These are phyloP conservation scores for Achaetomiella virescens DNA, from an alignment of 495 filamentous ascomycete species.

Conservation along the genomic window DNA sequence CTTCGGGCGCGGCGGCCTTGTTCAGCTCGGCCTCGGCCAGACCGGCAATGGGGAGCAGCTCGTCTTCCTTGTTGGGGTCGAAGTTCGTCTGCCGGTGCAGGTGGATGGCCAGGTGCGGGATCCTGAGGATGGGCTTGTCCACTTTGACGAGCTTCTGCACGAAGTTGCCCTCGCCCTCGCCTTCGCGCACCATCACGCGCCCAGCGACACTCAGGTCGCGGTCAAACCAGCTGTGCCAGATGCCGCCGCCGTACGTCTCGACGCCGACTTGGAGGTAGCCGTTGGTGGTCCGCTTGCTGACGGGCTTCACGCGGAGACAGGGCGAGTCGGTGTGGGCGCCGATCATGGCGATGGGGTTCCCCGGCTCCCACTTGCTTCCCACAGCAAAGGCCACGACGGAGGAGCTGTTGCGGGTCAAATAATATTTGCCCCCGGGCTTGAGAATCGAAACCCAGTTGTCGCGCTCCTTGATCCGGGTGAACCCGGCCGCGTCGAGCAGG, in stretches of 20 bases:
- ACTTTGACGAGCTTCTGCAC: conserved; percentile 84
- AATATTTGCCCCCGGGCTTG: conserved; percentile 88
- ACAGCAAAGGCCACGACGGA: conserved; percentile 94
- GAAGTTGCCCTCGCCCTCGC: conserved; percentile 63
- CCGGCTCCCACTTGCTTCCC: conserved; percentile 86
- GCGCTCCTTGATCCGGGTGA: conserved; percentile 82
- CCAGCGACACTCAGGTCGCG: conserved; percentile 89
- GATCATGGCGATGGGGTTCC: conserved; percentile 90
- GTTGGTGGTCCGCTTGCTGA: conserved; percentile 74
- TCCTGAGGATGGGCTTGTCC: conserved; percentile 81
- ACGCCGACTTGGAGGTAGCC: conserved; percentile 96
- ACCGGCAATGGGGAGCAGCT: conserved; percentile 89
- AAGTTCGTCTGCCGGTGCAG: conserved; percentile 80
- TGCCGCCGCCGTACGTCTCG: conserved; percentile 90
- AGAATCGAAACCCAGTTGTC: conserved; percentile 79
- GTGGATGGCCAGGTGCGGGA: conserved; percentile 91
- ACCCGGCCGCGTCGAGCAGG: conserved; percentile 73
- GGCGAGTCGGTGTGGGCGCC: conserved; percentile 96
- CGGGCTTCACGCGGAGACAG: conserved; percentile 83
- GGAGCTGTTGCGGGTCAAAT: conserved; percentile 88
- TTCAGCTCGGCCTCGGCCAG: conserved; percentile 84
- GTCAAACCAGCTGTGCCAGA: conserved; percentile 87
- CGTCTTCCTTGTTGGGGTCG: conserved; percentile 91
- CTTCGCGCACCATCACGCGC: conserved; percentile 71
- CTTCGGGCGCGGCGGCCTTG: conserved; percentile 40